Conservation (phyloP, 2,329 filamentous ascomycete species). For the Clonostachys solani region DNA sequence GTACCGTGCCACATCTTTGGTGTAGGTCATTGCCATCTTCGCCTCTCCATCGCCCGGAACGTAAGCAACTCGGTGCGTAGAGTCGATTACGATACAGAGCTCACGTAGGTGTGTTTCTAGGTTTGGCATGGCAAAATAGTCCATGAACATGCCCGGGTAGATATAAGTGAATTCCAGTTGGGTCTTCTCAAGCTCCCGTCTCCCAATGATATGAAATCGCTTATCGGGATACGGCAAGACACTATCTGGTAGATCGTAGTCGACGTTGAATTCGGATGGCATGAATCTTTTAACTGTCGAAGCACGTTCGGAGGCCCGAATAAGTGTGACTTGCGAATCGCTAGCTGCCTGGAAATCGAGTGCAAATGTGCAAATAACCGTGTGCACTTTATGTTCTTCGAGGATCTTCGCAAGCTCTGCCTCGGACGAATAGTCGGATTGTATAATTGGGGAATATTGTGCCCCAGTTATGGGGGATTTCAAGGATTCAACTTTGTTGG, state of each 20-base stretch:
- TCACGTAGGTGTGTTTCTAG: constrained; percentile 15
- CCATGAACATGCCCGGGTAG: constrained; percentile 29
- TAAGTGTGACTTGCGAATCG: constrained; percentile 21
- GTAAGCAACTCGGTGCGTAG: constrained; percentile 13
- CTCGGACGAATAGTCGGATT: constrained; percentile 17
- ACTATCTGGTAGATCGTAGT: constrained; percentile 24
- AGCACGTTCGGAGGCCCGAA: constrained; percentile 21
- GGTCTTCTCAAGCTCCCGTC: constrained; percentile 18
- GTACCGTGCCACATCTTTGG: constrained; percentile 22
- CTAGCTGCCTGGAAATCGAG: constrained; percentile 11
- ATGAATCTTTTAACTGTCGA: constrained; percentile 24
- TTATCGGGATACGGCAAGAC: constrained; percentile 25
- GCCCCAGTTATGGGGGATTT: no score
- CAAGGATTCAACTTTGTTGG: no score
- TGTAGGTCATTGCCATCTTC: constrained; percentile 21
- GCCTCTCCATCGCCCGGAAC: constrained; percentile 21
- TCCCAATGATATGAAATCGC: constrained; percentile 15
- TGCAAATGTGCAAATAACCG: constrained; percentile 24
- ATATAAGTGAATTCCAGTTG: constrained; percentile 23
- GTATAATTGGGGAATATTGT: constrained; percentile 13
- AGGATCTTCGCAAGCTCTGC: constrained; percentile 13
- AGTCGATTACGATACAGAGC: constrained; percentile 21
- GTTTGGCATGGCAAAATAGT: constrained; percentile 24
- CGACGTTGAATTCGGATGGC: constrained; percentile 30
- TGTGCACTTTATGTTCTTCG: constrained; percentile 11